phyloP scores from a whole-genome alignment of 352 stramenopile genomes.

The Phytophthora macrochlamydospora region DNA sequence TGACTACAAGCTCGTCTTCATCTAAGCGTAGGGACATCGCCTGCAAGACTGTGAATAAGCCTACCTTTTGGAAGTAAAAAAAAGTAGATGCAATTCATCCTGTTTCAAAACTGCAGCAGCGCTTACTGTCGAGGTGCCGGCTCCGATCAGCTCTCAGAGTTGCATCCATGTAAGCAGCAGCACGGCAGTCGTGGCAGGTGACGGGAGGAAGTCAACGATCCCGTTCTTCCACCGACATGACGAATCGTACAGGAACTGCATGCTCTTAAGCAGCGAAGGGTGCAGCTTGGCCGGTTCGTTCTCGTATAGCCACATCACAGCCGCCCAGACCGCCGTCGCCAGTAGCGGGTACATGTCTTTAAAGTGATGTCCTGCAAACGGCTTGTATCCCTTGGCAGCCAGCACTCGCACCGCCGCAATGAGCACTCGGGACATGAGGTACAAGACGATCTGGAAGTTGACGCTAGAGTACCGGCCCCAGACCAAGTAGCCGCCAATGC shows the following conservation, averaged over 20 bases:
- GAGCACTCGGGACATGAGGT: slow-evolving; percentile 78
- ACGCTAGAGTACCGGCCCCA: slow-evolving; percentile 88
- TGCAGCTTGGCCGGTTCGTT: slow-evolving; percentile 81
- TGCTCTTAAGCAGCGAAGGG: slow-evolving; percentile 83
- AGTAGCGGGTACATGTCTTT: slow-evolving; percentile 79
- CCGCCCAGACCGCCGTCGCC: slow-evolving; percentile 75
- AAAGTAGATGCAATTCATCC: too few species aligned
- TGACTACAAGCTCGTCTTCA: slow-evolving; percentile 65
- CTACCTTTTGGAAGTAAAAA: too few species aligned
- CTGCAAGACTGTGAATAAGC: background rate
- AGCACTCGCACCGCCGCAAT: slow-evolving; percentile 74
- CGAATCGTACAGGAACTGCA: slow-evolving; percentile 91
- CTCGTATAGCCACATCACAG: slow-evolving; percentile 90
- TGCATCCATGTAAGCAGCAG: slow-evolving; percentile 64
- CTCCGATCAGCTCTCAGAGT: slow-evolving; percentile 37
- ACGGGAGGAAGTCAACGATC: slow-evolving; percentile 80
- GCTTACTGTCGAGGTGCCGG: too few species aligned
- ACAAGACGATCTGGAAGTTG: slow-evolving; percentile 93
- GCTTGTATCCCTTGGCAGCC: slow-evolving; percentile 62
- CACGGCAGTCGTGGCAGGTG: slow-evolving; percentile 68
- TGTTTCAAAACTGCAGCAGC: too few species aligned
- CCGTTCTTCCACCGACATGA: slow-evolving; percentile 76
- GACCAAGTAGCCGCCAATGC: slow-evolving; percentile 79
- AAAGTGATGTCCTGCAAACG: slow-evolving; percentile 73
- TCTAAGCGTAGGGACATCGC: slow-evolving; percentile 11